phyloP scores from a whole-genome alignment of 768 basidiomycete genomes.

The Dioszegia hungarica region DNA sequence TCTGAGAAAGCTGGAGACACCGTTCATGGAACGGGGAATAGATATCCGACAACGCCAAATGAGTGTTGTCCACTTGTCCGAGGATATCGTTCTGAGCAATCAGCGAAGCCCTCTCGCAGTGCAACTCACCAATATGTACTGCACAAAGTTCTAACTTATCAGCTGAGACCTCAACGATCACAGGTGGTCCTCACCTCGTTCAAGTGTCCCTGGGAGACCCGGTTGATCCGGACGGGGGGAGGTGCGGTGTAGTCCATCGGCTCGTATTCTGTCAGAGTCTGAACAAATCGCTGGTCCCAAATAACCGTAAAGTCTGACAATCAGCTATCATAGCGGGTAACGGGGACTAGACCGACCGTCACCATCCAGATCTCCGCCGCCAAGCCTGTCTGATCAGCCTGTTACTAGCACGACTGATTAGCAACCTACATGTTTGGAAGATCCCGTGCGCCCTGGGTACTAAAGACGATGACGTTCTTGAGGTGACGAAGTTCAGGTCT shows the following conservation, averaged over 20 bases:
- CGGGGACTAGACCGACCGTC: slow-evolving; percentile 20
- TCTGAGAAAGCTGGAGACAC: slow-evolving; percentile 36
- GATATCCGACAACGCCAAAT: slow-evolving; percentile 38
- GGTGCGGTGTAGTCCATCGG: slow-evolving; percentile 45
- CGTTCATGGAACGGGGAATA: slow-evolving; percentile 18
- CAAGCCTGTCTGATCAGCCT: slow-evolving; percentile 29
- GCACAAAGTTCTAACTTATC: slow-evolving; percentile 42
- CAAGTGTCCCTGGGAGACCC: slow-evolving; percentile 36
- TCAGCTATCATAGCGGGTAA: not conserved
- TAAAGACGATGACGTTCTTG: slow-evolving; percentile 48
- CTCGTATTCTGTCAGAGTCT: slow-evolving; percentile 20
- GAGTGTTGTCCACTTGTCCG: slow-evolving; percentile 45
- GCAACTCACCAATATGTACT: slow-evolving; percentile 35
- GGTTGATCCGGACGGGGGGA: slow-evolving; percentile 19
- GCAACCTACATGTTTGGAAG: slow-evolving; percentile 39
- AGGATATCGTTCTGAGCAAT: slow-evolving; percentile 39
- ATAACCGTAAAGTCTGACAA: slow-evolving; percentile 43
- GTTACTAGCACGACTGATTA: not conserved
- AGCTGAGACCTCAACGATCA: not conserved
- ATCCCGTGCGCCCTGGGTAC: slow-evolving; percentile 33
- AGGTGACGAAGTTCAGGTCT: slow-evolving; percentile 39
- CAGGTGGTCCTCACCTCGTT: slow-evolving; percentile 22
- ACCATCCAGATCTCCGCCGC: slow-evolving; percentile 47
- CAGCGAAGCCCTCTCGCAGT: not conserved
- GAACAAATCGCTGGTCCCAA: slow-evolving; percentile 45